Evolutionary conservation across 768 basidiomycete species (phyloP).

Genomic region (Suillus placidus): DNA sequence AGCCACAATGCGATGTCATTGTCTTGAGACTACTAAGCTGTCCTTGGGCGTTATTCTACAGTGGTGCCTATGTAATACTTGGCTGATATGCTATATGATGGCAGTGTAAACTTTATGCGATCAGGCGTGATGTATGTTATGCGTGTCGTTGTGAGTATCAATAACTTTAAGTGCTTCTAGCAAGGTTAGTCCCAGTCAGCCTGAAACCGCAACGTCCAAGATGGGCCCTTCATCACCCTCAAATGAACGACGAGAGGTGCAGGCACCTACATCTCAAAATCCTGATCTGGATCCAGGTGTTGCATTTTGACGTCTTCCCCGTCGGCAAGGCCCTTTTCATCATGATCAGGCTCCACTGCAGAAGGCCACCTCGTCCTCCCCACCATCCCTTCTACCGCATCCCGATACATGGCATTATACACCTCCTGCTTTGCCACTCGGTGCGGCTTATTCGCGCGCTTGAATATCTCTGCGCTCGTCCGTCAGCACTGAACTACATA

Average conservation of each 20-base stretch:
- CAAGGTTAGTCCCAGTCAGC: background rate
- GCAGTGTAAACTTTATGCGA: background rate
- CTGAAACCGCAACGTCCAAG: background rate
- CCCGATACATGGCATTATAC: slow-evolving; percentile 41
- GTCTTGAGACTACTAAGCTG: background rate
- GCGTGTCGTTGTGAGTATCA: background rate
- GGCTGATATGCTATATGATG: slow-evolving; percentile 3
- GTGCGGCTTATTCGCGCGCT: slow-evolving; percentile 54
- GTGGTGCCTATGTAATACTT: background rate
- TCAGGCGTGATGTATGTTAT: background rate
- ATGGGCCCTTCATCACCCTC: background rate
- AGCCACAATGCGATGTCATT: no score
- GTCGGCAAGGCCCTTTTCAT: background rate
- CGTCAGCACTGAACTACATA: background rate
- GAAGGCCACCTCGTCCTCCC: slow-evolving; percentile 1
- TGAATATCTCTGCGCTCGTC: slow-evolving; percentile 52
- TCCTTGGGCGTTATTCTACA: background rate
- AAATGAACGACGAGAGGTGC: background rate
- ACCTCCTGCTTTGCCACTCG: slow-evolving; percentile 48
- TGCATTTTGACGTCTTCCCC: background rate
- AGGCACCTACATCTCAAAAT: background rate
- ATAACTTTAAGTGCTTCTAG: slow-evolving; percentile 3
- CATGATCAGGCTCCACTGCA: background rate
- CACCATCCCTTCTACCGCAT: slow-evolving; percentile 24
- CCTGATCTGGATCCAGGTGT: background rate